phyloP scores from a whole-genome alignment of 2,329 filamentous ascomycete species.

The Ceratocystis harringtonii region DNA sequence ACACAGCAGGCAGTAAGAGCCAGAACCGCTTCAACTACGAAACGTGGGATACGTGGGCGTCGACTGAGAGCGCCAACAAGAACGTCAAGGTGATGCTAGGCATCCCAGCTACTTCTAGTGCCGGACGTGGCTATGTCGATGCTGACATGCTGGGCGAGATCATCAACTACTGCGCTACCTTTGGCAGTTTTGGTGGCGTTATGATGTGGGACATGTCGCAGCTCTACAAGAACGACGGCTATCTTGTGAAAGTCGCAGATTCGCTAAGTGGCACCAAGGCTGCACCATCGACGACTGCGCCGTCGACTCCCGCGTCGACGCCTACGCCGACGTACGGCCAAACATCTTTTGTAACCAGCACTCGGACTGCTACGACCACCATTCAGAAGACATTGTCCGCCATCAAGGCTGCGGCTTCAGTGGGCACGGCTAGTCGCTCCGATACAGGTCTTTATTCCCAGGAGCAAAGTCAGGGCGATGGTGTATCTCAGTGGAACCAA shows the following conservation, averaged over 20 bases:
- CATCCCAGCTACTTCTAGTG: conserved; percentile 25
- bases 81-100: conserved; percentile 33
- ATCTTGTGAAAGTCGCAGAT: conserved; percentile 32
- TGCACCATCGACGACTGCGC: conserved; percentile 6
- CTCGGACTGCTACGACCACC: conserved; percentile 12
- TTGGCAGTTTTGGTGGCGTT: conserved; percentile 30
- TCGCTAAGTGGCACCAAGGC: conserved; percentile 21
- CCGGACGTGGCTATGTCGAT: conserved; percentile 30
- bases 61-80: conserved; percentile 38
- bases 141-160: conserved; percentile 25
- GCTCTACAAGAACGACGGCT: conserved; percentile 38
- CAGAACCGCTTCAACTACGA: conserved; percentile 31
- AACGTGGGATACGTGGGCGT: conserved; percentile 46
- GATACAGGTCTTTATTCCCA: neutral
- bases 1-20: conserved; percentile 23
- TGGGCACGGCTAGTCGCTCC: neutral
- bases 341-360: conserved; percentile 9
- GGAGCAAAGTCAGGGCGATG: neutral
- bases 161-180: conserved; percentile 27
- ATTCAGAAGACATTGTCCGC: neutral
- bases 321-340: conserved; percentile 14
- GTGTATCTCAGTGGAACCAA: conserved; percentile 19
- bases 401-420: neutral
- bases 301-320: conserved; percentile 15
- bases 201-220: conserved; percentile 33